Base-by-base conservation (phyloP, 345 rosid genomes). In the Raphanus raphanistrum region DNA sequence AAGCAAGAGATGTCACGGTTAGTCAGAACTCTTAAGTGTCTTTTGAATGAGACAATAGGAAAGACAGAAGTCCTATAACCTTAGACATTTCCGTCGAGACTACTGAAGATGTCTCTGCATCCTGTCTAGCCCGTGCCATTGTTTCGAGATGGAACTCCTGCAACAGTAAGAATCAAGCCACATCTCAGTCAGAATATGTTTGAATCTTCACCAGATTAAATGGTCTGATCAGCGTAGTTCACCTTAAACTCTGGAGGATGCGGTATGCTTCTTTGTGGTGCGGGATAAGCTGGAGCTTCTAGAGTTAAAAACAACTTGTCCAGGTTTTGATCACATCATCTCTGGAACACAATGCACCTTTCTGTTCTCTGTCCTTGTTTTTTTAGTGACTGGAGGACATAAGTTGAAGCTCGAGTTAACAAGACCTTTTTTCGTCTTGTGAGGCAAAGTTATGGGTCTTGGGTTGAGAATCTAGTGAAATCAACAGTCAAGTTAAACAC, bases 401-500 rank as follows among this genome's bases (percentile, higher is more conserved):
- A 61, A 29, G 21, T 12, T 13, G 65, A 29, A 61, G 21, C 65
- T 61, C 36, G 65, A 28, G 36, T 13, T 61, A 13, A 61, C 36
- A 6, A 61, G 65, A 61, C 36, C 65, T 13, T 61, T 36, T 61
- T 28, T 61, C 2, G 36, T 61, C 65, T 61, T 61, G 36, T 61
- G 65, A 61, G 21, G 36, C 64, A 60, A 60, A 27, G 64, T 60
- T 12, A 31, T 2, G 4, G 36, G 10, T 29, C 31, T 61, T 29
- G 65, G 65, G 6, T 61, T 28, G 65, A 61, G 65, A 61, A 61
- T 29, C 36, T 61, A 61, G 17, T 61, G 32, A 61, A 28, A 61
- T 61, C 65, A 61, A 13, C 25, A 50, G 17, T 28, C 38, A 61
- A 61, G 65, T 0, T 29, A 12, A 59, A 6, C 65, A 61, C 21